A percentile compares a stretch with the other conserved stretches of the same genome.
Conservation (phyloP, 768 basidiomycete species). For the Phanerochaete carnosa region DNA sequence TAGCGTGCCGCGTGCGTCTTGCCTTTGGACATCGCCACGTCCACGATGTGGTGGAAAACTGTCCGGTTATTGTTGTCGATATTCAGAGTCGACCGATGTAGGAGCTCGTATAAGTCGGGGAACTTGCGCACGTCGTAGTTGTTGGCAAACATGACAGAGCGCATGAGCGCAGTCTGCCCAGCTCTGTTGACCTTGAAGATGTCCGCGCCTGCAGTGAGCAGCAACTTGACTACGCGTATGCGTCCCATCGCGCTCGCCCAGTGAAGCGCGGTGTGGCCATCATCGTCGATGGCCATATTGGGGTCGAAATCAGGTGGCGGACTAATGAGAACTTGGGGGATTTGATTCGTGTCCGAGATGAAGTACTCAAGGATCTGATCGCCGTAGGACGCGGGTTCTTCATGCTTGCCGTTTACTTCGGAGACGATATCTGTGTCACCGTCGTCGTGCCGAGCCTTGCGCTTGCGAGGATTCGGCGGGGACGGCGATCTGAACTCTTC, state of each 20-base stretch:
- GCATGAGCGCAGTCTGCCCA: slow-evolving; percentile 97
- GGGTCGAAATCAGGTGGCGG: slow-evolving; percentile 93
- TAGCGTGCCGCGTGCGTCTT: slow-evolving; percentile 98
- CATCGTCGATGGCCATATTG: slow-evolving; percentile 96
- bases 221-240: slow-evolving; percentile 89
- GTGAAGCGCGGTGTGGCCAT: slow-evolving; percentile 94
- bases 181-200: slow-evolving; percentile 96
- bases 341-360: slow-evolving; percentile 92
- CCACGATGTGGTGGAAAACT: slow-evolving; percentile 96
- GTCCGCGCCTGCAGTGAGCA: slow-evolving; percentile 92
- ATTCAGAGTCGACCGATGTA: slow-evolving; percentile 97
- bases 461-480: slow-evolving; percentile 40
- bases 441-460: slow-evolving; percentile 43
- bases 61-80: slow-evolving; percentile 98
- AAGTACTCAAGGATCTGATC: slow-evolving; percentile 98
- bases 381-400: slow-evolving; percentile 68
- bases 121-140: slow-evolving; percentile 99
- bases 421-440: slow-evolving; percentile 42
- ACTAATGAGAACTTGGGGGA: slow-evolving; percentile 80
- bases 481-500: slow-evolving; percentile 34
- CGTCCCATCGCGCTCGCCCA: slow-evolving; percentile 99
- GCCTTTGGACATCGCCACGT: slow-evolving; percentile 95
- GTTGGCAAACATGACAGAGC: slow-evolving; percentile 98
- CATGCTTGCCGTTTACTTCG: slow-evolving; percentile 41
- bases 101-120: slow-evolving; percentile 91